These are phyloP conservation scores for Dictyophora rubrovolvata DNA, from an alignment of 768 basidiomycete genomes.

Conservation along the genomic window DNA sequence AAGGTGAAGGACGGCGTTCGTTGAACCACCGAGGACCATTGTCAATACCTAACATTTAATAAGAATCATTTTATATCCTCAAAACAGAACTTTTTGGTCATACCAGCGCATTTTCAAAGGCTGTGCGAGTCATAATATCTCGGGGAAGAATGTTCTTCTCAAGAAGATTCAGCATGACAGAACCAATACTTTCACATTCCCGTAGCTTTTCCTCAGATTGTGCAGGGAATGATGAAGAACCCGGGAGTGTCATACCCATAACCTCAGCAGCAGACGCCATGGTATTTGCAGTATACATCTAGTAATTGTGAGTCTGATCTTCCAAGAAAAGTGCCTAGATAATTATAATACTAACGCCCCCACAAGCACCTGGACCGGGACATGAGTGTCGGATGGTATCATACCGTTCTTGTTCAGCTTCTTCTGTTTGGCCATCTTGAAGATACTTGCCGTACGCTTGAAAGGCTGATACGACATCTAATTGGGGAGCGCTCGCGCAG, in stretches of 20 bases:
- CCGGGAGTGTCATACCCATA: slow-evolving; percentile 91
- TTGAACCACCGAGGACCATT: slow-evolving; percentile 96
- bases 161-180: slow-evolving; percentile 77
- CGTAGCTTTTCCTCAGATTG: slow-evolving; percentile 79
- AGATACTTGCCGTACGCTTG: slow-evolving; percentile 95
- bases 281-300: slow-evolving; percentile 99
- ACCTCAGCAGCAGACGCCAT: slow-evolving; percentile 96
- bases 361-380: slow-evolving; percentile 96
- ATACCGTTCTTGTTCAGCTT: slow-evolving; percentile 77
- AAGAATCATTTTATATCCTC: neutral
- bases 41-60: slow-evolving; percentile 62
- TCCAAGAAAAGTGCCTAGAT: neutral
- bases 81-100: neutral
- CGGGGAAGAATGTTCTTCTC: slow-evolving; percentile 87
- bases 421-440: slow-evolving; percentile 73
- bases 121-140: slow-evolving; percentile 93
- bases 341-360: slow-evolving; percentile 57
- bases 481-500: slow-evolving; percentile 76
- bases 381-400: slow-evolving; percentile 88
- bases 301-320: slow-evolving; percentile 10
- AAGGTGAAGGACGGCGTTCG: slow-evolving; percentile 93
- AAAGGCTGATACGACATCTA: slow-evolving; percentile 97
- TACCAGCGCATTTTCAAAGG: slow-evolving; percentile 98
- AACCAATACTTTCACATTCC: slow-evolving; percentile 75
- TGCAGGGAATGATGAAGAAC: slow-evolving; percentile 95